Evolutionary conservation across 129 eudicot genomes (phyloP), one percentile per base, ranked within the genome.

Genomic region (Helichrysum umbraculigerum): DNA sequence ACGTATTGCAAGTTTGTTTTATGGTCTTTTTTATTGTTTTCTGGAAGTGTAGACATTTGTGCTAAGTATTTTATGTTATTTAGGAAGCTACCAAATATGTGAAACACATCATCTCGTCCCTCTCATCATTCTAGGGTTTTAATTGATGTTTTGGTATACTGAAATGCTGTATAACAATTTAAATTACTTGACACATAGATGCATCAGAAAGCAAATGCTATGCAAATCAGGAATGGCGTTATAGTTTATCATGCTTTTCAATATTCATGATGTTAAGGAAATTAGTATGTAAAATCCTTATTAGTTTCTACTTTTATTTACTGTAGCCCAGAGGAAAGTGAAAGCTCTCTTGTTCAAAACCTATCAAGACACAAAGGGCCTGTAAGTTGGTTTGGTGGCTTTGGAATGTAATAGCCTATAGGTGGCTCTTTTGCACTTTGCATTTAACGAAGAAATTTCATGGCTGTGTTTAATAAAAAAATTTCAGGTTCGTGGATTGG

Each of bases 401-500:
- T 57, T 20, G 54, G 4, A 19, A 57, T 39, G 12, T 9, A 57
- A 57, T 74, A 68, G 60, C 9, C 10, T 25, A 77, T 56, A 20
- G 12, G 59, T 68, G 66, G 74, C 66, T 76, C 34, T 28, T 56
- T 57, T 70, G 57, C 47, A n/a, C 76, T 77, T 25, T 14, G 69
- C 15, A 77, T 57, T 39, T 58, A 4, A 37, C 67, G 25, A 30
- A 33, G 62, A 76, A 19, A 17, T 76, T 66, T 35, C 37, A 35
- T 16, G 73, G 51, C 34, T 82, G 52, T 56, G 61, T 28, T 35
- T 34, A 15, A 42, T 20, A 3, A 15, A 11, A 33, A 6, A 35
- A 5, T 2, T 11, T 33, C 84, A 93, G 98, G 98, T 93, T 75
- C 97, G 92, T 25, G 98, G 98, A 72, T 73, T 93, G 87, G 98